Base-by-base conservation (phyloP, 139 green algal genomes). In the Volvox reticuliferus region DNA sequence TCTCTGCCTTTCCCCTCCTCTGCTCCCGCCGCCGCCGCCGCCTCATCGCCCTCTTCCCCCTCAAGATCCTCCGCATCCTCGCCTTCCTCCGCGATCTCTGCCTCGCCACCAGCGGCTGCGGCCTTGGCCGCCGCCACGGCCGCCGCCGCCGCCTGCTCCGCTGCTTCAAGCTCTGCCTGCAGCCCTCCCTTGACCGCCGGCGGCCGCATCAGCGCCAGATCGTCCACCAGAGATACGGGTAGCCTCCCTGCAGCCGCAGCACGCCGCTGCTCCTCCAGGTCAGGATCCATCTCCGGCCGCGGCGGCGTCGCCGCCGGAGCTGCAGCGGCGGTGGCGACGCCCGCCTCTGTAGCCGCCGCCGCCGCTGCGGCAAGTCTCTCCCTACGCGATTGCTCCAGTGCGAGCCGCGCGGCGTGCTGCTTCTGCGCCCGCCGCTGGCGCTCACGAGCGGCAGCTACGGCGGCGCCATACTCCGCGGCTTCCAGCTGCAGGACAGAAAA, bases 201-300 rank as follows among this genome's bases (percentile, higher is more conserved):
- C 6, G 85, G 18, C 69, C 44, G n/a, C 85, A 89, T 89, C 28
- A 89, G 44, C 37, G 68, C 85, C 16, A 82, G 13, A 71, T 89
- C 85, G 69, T 89, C 85, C 17, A 89, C 85, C 26, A 89, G 28
- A 2, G 28, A n/a, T 30, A 50, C 5, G 5, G 85, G 85, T 28
- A 89, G n/a, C 37, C 85, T 69, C 16, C 85, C 85, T 12, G 85
- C 26, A 26, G 69, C 69, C 37, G 69, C 85, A 67, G 69, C 69
- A 12, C 69, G 85, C 69, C 85, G 85, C 69, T 89, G 85, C 69
- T 89, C 85, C n/a, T 82, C 69, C 69, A 89, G n/a, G 24, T 73
- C 69, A 6, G 69, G 85, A 55, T 89, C 85, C 68, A 61, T 2
- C 37, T 73, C 69, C 33, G n/a, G 12, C 19, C 28, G 50, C 0